A percentile compares a stretch with the other conserved stretches of the same genome.
Conservation (phyloP, 768 basidiomycete species). For the Gautieria morchelliformis region DNA sequence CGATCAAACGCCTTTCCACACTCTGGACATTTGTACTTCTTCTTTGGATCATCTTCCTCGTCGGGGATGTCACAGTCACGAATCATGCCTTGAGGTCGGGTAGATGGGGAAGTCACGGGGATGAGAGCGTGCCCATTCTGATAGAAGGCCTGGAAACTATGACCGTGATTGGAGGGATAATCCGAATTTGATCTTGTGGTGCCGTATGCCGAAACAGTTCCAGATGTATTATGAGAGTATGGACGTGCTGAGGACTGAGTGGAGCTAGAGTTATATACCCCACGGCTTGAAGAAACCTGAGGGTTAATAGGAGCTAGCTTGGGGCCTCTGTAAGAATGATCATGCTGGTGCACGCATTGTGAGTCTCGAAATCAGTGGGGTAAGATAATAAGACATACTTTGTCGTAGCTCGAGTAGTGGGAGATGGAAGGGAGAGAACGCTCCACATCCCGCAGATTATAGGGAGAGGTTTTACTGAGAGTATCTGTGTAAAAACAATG, state of each 20-base stretch:
- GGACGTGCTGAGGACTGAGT: neutral
- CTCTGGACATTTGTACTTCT: slow-evolving; percentile 1
- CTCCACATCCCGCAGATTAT: neutral
- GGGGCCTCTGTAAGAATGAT: neutral
- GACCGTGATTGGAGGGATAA: neutral
- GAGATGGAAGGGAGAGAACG: neutral
- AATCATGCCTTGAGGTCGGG: slow-evolving; percentile 2
- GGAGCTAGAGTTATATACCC: neutral
- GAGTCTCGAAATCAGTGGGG: neutral
- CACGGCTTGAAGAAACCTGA: neutral
- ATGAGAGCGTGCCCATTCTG: neutral
- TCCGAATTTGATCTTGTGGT: neutral
- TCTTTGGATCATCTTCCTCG: neutral
- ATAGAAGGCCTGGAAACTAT: neutral
- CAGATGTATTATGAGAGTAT: neutral
- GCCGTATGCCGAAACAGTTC: neutral
- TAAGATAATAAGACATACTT: neutral
- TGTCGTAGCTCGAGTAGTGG: neutral
- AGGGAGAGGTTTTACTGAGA: neutral
- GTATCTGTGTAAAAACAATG: neutral
- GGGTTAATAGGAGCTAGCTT: neutral
- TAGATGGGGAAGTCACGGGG: neutral
- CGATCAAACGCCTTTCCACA: slow-evolving; percentile 7
- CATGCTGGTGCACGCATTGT: neutral
- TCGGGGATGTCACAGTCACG: neutral